These are phyloP conservation scores for Cucurbita pepo DNA, from an alignment of 306 rosid genomes.

Conservation along the genomic window DNA sequence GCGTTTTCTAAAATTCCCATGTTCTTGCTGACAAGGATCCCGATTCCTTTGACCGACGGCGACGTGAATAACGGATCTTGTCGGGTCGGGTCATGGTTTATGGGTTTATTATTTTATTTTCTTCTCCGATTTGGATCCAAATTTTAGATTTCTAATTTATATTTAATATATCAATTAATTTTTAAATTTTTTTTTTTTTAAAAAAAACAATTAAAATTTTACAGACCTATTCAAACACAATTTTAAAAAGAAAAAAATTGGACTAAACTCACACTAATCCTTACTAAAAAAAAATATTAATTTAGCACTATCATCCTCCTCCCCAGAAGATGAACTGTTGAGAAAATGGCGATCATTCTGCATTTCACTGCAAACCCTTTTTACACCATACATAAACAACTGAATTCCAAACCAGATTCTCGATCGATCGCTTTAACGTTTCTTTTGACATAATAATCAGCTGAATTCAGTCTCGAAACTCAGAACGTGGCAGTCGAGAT, in stretches of 20 bases:
- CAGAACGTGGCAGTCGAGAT: conserved; percentile 71
- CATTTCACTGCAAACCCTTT: neutral
- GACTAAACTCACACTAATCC: too few species aligned
- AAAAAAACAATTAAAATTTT: too few species aligned
- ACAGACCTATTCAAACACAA: too few species aligned
- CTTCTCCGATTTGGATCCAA: neutral
- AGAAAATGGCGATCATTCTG: neutral
- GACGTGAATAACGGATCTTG: neutral
- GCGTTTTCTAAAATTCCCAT: neutral
- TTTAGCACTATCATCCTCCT: too few species aligned
- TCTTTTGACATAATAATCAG: conserved; percentile 5
- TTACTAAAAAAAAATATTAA: too few species aligned
- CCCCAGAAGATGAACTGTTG: neutral
- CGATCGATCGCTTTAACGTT: neutral
- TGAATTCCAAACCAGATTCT: neutral
- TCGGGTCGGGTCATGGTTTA: neutral
- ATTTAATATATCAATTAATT: too few species aligned
- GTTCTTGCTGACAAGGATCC: neutral
- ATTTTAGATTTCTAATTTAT: too few species aligned
- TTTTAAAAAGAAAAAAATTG: too few species aligned
- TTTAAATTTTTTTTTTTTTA: too few species aligned
- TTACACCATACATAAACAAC: neutral
- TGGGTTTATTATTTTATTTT: neutral
- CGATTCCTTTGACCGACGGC: neutral
- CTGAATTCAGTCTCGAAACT: conserved; percentile 56